phyloP scores from a whole-genome alignment of 495 filamentous ascomycete species.

The Achaetomiella virescens region DNA sequence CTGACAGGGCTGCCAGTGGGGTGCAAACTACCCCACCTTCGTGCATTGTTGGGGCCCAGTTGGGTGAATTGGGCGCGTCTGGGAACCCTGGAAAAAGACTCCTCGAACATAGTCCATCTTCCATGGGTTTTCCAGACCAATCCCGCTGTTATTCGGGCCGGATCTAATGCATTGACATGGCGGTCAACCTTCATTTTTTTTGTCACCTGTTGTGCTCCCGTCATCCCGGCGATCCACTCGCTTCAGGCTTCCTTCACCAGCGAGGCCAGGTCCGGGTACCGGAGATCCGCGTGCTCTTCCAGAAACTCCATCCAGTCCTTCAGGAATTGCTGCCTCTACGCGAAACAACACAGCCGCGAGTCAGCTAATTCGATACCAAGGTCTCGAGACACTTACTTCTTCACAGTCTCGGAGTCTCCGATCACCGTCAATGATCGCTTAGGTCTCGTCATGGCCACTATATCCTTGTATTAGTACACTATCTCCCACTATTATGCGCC shows the following conservation, averaged over 20 bases:
- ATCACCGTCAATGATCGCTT: slow-evolving; percentile 85
- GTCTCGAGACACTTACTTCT: slow-evolving; percentile 51
- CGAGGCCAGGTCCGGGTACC: slow-evolving; percentile 69
- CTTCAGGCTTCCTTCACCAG: slow-evolving; percentile 32
- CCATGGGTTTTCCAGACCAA: background rate
- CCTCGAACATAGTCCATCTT: background rate
- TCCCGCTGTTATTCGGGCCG: slow-evolving; percentile 3
- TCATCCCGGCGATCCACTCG: background rate
- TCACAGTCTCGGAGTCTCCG: slow-evolving; percentile 88
- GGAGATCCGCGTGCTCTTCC: slow-evolving; percentile 75
- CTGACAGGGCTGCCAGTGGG: too few relatives aligned
- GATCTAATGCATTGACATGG: background rate
- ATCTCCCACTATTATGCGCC: background rate
- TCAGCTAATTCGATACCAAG: slow-evolving; percentile 6
- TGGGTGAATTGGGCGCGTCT: too few relatives aligned
- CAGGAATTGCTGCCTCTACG: slow-evolving; percentile 72
- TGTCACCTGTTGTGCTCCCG: too few relatives aligned
- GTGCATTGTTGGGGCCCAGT: too few relatives aligned
- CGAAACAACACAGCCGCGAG: slow-evolving; percentile 1
- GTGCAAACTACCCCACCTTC: too few relatives aligned
- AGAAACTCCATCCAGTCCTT: slow-evolving; percentile 85
- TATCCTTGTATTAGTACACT: slow-evolving; percentile 17
- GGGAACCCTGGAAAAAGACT: too few relatives aligned
- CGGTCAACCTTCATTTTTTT: background rate
- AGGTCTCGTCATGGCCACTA: slow-evolving; percentile 92